phyloP scores from a whole-genome alignment of 148 eudicot species.

The Rhododendron mucronatum region DNA sequence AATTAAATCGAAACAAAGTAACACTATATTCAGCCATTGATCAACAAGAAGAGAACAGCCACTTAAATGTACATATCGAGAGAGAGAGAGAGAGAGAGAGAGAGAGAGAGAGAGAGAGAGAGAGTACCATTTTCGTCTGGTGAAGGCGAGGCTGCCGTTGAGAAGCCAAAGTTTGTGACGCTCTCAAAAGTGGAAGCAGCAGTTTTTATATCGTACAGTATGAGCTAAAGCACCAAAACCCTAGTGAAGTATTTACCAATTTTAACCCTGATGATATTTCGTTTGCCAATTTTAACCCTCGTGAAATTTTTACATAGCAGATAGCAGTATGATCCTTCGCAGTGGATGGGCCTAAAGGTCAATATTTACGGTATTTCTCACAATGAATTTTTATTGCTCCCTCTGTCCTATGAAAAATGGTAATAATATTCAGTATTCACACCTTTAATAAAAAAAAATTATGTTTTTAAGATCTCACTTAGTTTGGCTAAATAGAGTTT shows the following conservation, averaged over 20 bases:
- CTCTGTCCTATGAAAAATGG: too few relatives aligned
- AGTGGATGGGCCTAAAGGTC: background rate
- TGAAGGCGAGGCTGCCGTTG: background rate
- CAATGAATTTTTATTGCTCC: too few relatives aligned
- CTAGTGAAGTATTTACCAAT: background rate
- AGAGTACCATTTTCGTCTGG: slow-evolving; percentile 6
- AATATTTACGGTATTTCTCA: background rate
- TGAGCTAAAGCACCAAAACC: background rate
- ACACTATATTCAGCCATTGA: too few relatives aligned
- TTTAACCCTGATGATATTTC: background rate
- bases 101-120: background rate
- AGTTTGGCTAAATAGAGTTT: too few relatives aligned
- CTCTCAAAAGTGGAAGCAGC: background rate
- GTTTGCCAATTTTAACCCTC: background rate
- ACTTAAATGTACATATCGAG: background rate
- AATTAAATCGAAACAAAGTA: background rate
- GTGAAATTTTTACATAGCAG: background rate
- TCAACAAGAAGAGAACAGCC: background rate
- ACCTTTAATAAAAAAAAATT: too few relatives aligned
- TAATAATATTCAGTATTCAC: too few relatives aligned
- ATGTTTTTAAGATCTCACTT: too few relatives aligned
- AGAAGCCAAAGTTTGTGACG: background rate
- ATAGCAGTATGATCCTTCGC: background rate
- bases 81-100: background rate
- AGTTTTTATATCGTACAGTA: background rate